Base-by-base conservation (phyloP, 495 filamentous ascomycete species). In the Penicillium roqueforti region DNA sequence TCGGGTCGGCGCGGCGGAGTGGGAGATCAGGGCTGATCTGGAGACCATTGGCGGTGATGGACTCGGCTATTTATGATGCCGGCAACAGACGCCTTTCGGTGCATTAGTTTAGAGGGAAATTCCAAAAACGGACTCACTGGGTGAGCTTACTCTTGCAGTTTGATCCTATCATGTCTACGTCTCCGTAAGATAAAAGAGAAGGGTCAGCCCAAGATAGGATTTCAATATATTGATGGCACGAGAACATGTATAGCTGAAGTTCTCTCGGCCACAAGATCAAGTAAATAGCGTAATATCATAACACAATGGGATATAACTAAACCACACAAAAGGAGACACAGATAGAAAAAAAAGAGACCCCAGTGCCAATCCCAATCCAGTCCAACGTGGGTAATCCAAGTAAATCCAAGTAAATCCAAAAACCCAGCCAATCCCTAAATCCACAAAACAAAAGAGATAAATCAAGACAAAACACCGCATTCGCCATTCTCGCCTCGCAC, bases 21-120 rank as follows among this genome's bases (percentile, higher is more conserved):
- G 80, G 80, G 77, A 76, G 36, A 73, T 83, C 72, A 63, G 76
- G 56, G 78, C 72, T 3, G 84, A 85, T 74, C 68, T 84, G 51
- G 83, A 83, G 56, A 76, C 77, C 54, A 72, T 87, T 14, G 69
- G 80, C 49, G 86, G 85, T 34, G 79, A 79, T 43, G 78, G 86
- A 36, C 65, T 85, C 40, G 75, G 73, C 37, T 80, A 76, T 62
- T 56, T 82, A 32, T 78, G 54, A 65, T 57, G 37, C 7, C 28
- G 37, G 51, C 11, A 34, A 34, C 14, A 36, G 32, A 36, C n/a
- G 32, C 6, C 32, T 34, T 34, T 34, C 28, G 28, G 28, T 36
- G 32, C 32, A 36, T 36, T 36, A 36, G 32, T 36, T 16, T 36
- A 6, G 16, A 6, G 16, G n/a, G 32, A 36, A 36, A 36, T 16